Evolutionary conservation across 2,329 filamentous ascomycete species (phyloP), one percentile per base, ranked within the genome.

Genomic region (Botrytis tulipae): DNA sequence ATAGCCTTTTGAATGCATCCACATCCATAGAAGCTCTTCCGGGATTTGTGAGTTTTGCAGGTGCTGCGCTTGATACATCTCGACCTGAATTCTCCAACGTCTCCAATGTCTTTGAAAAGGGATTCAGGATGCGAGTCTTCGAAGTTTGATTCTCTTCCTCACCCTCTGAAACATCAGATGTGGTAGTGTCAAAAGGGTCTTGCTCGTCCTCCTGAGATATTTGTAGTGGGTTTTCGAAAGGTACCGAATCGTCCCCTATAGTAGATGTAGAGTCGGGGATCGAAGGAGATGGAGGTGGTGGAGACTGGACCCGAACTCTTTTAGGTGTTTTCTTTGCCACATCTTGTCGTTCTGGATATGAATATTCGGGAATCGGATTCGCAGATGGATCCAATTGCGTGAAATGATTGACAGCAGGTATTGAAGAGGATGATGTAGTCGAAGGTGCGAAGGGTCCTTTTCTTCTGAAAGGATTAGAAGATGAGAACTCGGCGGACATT

Each of bases 1-100:
- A 86, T 75, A 96, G 83, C 74, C 91, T 87, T 79, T 90, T 91
- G 83, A 96, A 96, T 12, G 92, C 90, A 79, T 93, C 90, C 1
- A 95, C 93, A 79, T 96, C 92, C 76, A 95, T 82, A 0, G 89
- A 86, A 29, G 82, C 78, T 77, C 82, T 72, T 77, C 81, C 78
- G 35, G 83, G 80, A 48, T 78, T 80, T 35, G 77, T 65, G n/a
- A 73, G 57, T 71, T 69, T 75, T 67, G 76, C 70, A 73, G 76
- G 63, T n/a, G 70, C 12, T 65, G 57, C 59, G n/a, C 42, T 71
- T 68, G 72, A 65, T 62, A 63, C 69, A 60, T 77, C 78, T 73
- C 77, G 65, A 37, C 74, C 77, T 6, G 80, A 77, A 40, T 80
- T 81, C 73, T 88, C 87, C 70, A 87, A 77, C 68, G 88, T 87